Conservation (phyloP, 1,284 basidiomycete genomes). For the Xerocomus cyaneibrunnescens region DNA sequence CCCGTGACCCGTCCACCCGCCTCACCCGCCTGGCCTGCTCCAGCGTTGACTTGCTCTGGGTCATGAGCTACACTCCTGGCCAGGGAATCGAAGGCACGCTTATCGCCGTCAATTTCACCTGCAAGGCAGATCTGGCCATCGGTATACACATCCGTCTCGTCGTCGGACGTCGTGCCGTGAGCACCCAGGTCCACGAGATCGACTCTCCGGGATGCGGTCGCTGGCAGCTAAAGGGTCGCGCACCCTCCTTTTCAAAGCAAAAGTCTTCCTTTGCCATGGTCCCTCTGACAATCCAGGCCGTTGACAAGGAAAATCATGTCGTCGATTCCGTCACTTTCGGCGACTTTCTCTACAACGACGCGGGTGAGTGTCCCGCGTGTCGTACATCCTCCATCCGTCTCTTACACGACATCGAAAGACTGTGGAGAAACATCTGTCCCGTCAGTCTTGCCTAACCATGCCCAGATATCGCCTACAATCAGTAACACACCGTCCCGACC, state of each 20-base stretch:
- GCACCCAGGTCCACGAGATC: slow-evolving; percentile 55
- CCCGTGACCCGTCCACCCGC: slow-evolving; percentile 11
- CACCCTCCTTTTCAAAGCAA: slow-evolving; percentile 45
- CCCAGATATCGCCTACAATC: not conserved
- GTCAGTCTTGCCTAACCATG: slow-evolving; percentile 1
- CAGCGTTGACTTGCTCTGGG: slow-evolving; percentile 52
- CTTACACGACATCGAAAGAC: slow-evolving; percentile 11
- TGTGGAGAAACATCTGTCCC: not conserved
- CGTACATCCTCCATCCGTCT: not conserved
- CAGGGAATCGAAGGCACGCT: slow-evolving; percentile 58
- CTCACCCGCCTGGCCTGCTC: slow-evolving; percentile 40
- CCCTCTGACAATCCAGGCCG: slow-evolving; percentile 60
- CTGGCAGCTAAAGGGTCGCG: slow-evolving; percentile 60
- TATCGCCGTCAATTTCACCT: slow-evolving; percentile 61
- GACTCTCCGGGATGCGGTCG: slow-evolving; percentile 43
- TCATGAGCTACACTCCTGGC: slow-evolving; percentile 58
- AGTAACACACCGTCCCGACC: slow-evolving; percentile 1
- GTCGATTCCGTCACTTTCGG: slow-evolving; percentile 68
- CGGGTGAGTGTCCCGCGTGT: slow-evolving; percentile 37
- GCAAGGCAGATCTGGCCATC: slow-evolving; percentile 47
- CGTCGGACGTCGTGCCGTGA: slow-evolving; percentile 58
- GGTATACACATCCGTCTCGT: slow-evolving; percentile 65
- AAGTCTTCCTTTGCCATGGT: slow-evolving; percentile 40
- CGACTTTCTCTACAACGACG: slow-evolving; percentile 63
- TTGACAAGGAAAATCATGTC: slow-evolving; percentile 51